Evolutionary conservation across 2,329 filamentous ascomycete species (phyloP).

Genomic region (Coniochaeta ligniaria): DNA sequence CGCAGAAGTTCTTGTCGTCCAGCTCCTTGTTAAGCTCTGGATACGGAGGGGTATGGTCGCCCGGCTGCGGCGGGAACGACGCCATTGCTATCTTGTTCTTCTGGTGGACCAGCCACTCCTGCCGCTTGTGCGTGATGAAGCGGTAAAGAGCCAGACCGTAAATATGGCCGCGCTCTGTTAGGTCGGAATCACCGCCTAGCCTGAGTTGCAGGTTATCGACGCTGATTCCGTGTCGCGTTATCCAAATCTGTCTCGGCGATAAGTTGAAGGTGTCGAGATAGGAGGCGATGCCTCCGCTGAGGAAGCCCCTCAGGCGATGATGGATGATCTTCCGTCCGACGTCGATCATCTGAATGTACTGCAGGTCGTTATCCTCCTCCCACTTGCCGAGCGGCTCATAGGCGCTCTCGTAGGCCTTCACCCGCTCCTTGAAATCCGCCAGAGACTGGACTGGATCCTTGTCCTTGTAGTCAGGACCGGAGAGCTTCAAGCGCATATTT

Average conservation of each 20-base stretch:
- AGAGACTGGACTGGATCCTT: conserved; percentile 83
- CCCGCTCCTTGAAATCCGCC: conserved; percentile 86
- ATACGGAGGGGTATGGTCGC: conserved; percentile 91
- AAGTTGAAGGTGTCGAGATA: conserved; percentile 97
- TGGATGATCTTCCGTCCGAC: conserved; percentile 91
- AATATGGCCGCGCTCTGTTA: conserved; percentile 71
- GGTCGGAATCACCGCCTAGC: conserved; percentile 81
- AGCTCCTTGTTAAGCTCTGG: conserved; percentile 68
- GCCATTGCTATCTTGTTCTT: conserved; percentile 68
- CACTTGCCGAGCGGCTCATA: conserved; percentile 87
- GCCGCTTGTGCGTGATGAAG: conserved; percentile 77
- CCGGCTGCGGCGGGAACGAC: conserved; percentile 82
- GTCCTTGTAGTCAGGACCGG: conserved; percentile 90
- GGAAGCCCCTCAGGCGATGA: conserved; percentile 83
- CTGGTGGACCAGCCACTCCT: conserved; percentile 77
- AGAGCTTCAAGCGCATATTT: conserved; percentile 95
- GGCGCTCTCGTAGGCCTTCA: conserved; percentile 87
- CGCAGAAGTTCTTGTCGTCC: conserved; percentile 85
- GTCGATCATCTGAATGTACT: conserved; percentile 97
- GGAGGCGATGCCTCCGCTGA: conserved; percentile 86
- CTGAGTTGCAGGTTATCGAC: conserved; percentile 79
- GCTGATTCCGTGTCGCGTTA: conserved; percentile 91
- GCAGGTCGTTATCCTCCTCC: conserved; percentile 84
- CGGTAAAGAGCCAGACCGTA: conserved; percentile 75
- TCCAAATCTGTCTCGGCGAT: conserved; percentile 93